phyloP scores from a whole-genome alignment of 768 basidiomycete species.

The Lactarius indigo region DNA sequence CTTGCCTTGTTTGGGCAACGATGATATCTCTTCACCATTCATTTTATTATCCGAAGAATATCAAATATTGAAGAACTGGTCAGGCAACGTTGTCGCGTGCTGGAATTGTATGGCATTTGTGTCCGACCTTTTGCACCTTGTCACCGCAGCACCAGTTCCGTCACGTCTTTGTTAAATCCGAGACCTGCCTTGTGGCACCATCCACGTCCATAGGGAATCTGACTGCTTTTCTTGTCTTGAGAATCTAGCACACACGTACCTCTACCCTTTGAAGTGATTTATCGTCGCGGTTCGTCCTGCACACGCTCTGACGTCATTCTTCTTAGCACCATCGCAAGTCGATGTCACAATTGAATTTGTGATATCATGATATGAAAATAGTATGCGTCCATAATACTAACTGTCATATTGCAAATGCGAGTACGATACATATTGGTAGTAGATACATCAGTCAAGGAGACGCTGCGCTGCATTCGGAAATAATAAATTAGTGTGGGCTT shows the following conservation, averaged over 20 bases:
- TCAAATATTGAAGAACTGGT: neutral
- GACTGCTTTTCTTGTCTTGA: neutral
- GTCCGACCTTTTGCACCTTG: neutral
- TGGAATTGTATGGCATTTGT: constrained; percentile 7
- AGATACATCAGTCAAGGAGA: constrained; percentile 7
- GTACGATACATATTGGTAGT: constrained; percentile 12
- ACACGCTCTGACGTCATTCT: constrained; percentile 19
- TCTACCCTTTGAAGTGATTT: neutral
- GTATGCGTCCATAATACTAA: neutral
- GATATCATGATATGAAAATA: constrained; percentile 15
- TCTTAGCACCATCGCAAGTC: constrained; percentile 11
- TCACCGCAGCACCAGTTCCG: constrained; percentile 13
- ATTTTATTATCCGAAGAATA: neutral
- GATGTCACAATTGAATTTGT: constrained; percentile 9
- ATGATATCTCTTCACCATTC: neutral
- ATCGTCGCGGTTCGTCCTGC: neutral
- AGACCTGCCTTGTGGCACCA: constrained; percentile 10
- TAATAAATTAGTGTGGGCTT: neutral
- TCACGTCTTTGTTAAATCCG: constrained; percentile 2
- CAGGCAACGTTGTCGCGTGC: neutral
- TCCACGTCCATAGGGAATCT: constrained; percentile 1
- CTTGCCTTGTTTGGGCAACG: neutral
- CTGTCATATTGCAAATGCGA: constrained; percentile 7
- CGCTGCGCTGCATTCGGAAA: neutral
- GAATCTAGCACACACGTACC: neutral